Evolutionary conservation across 2,329 filamentous ascomycete species (phyloP).

Genomic region (Chaetomium globosum): DNA sequence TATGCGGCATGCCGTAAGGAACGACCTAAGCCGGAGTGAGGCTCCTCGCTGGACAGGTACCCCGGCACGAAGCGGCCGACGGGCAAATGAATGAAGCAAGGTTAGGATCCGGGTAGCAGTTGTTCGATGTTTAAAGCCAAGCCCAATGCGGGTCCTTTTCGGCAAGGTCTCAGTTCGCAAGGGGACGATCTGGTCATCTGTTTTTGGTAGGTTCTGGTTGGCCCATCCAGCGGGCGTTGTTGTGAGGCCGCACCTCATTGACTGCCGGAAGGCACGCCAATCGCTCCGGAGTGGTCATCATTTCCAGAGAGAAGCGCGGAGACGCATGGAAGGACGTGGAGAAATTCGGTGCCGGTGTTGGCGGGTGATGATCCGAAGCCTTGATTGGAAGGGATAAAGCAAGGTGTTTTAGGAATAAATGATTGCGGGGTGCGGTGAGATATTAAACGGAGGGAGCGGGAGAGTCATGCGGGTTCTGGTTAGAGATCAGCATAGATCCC

Average conservation of each 20-base stretch:
- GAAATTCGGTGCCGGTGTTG: conserved; percentile 19
- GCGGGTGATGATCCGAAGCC: conserved; percentile 12
- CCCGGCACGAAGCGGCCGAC: conserved; percentile 13
- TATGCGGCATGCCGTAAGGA: neutral
- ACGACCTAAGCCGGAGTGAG: conserved; percentile 21
- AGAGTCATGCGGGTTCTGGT: conserved; percentile 22
- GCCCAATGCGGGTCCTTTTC: neutral
- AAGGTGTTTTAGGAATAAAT: conserved; percentile 31
- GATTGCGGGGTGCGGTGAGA: conserved; percentile 29
- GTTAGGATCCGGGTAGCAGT: conserved; percentile 10
- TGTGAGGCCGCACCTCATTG: neutral
- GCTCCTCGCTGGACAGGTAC: conserved; percentile 8
- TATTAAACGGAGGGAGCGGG: conserved; percentile 34
- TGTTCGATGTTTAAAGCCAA: conserved; percentile 2
- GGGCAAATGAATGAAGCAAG: conserved; percentile 7
- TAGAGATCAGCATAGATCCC: conserved; percentile 28
- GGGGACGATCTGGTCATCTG: conserved; percentile 26
- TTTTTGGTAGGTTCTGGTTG: conserved; percentile 28
- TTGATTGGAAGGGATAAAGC: conserved; percentile 37
- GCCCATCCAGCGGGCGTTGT: conserved; percentile 10
- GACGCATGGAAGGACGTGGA: conserved; percentile 24
- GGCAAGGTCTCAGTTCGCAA: neutral
- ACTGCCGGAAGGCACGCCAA: conserved; percentile 21
- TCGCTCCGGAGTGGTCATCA: conserved; percentile 19
- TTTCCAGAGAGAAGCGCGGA: conserved; percentile 15